Conservation (phyloP, 1,284 basidiomycete species). For the Boletus mariae region DNA sequence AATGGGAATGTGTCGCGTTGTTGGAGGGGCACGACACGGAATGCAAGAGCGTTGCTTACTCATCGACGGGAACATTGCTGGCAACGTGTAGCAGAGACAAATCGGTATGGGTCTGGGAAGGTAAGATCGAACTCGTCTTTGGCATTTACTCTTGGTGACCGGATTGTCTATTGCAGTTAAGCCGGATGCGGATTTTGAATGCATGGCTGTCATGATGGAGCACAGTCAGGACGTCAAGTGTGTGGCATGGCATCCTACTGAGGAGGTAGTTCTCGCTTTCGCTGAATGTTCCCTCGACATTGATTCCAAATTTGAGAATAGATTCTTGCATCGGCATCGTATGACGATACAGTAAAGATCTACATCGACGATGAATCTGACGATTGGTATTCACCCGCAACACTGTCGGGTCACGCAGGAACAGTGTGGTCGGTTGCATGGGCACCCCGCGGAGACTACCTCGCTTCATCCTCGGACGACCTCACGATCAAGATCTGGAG, state of each 20-base stretch:
- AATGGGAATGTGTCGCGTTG: slow-evolving; percentile 86
- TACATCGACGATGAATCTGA: slow-evolving; percentile 93
- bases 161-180: slow-evolving; percentile 51
- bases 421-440: slow-evolving; percentile 92
- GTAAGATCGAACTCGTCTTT: slow-evolving; percentile 38
- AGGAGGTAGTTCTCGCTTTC: slow-evolving; percentile 63
- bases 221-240: slow-evolving; percentile 97
- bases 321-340: slow-evolving; percentile 95
- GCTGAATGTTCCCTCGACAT: slow-evolving; percentile 15
- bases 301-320: slow-evolving; percentile 36
- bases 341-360: slow-evolving; percentile 95
- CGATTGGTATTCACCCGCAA: slow-evolving; percentile 90
- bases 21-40: slow-evolving; percentile 97
- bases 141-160: background rate
- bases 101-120: slow-evolving; percentile 99
- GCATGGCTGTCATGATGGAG: slow-evolving; percentile 94
- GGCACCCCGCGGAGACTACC: slow-evolving; percentile 77
- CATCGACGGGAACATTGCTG: slow-evolving; percentile 72
- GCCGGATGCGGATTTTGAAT: slow-evolving; percentile 93
- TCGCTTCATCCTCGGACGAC: slow-evolving; percentile 85
- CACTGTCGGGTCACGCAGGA: slow-evolving; percentile 75
- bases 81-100: slow-evolving; percentile 96
- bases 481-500: slow-evolving; percentile 71
- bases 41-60: slow-evolving; percentile 94
- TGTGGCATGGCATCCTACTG: slow-evolving; percentile 91